phyloP scores from a whole-genome alignment of 2,329 filamentous ascomycete genomes.

The Lecanoromycetidae sp. region DNA sequence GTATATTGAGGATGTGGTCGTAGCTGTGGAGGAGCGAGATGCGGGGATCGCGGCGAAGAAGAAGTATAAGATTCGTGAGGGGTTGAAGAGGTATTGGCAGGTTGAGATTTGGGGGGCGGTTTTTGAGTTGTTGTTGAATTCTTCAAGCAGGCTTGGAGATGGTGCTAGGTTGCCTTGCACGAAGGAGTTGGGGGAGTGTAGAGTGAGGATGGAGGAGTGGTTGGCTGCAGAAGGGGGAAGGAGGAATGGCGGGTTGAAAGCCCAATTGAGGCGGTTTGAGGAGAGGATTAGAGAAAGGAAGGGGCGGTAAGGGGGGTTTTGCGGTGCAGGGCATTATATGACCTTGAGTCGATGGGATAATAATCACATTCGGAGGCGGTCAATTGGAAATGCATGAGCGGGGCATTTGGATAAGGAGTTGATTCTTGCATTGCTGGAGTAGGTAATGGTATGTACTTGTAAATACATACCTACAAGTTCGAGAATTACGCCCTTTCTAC shows the following conservation, averaged over 20 bases:
- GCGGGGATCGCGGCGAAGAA: constrained; percentile 30
- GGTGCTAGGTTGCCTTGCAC: constrained; percentile 59
- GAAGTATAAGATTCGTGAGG: constrained; percentile 69
- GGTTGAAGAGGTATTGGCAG: constrained; percentile 92
- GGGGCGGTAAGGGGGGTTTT: constrained; percentile 21
- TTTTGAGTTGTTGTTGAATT: constrained; percentile 80
- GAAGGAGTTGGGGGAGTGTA: constrained; percentile 53
- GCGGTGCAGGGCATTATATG: background rate
- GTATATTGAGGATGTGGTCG: constrained; percentile 68
- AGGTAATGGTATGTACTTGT: background rate
- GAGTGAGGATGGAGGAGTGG: constrained; percentile 76
- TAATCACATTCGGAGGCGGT: too few species aligned
- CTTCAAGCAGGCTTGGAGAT: constrained; percentile 52
- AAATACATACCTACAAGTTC: constrained; percentile 1
- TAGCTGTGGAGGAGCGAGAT: constrained; percentile 17
- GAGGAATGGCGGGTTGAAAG: constrained; percentile 46
- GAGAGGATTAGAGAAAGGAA: constrained; percentile 49
- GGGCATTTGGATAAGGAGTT: background rate
- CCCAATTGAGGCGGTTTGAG: constrained; percentile 51
- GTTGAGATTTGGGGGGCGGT: constrained; percentile 74
- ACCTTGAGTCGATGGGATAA: too few species aligned
- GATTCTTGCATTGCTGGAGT: background rate
- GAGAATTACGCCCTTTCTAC: background rate
- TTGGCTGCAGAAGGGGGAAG: constrained; percentile 70
- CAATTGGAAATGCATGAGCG: too few species aligned